These are phyloP conservation scores for Ordospora pajunii DNA, from an alignment of 371 early-diverging fungal species.

Conservation along the genomic window DNA sequence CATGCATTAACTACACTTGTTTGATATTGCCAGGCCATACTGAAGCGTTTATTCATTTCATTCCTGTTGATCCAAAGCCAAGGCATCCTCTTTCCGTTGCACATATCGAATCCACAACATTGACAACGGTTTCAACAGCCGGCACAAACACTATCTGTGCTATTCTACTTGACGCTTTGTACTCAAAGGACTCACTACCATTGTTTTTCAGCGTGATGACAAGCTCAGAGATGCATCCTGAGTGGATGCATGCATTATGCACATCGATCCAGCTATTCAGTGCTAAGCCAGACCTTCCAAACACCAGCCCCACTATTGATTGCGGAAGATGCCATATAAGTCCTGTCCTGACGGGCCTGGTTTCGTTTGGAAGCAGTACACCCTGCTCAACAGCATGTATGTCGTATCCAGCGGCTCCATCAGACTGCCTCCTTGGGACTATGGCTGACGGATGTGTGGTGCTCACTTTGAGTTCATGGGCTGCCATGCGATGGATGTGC, in stretches of 20 bases:
- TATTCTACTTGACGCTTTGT: constrained; percentile 22
- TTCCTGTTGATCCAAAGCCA: constrained; percentile 44
- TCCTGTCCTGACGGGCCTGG: constrained; percentile 32
- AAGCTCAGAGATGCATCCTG: constrained; percentile 25
- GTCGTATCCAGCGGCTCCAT: constrained; percentile 57
- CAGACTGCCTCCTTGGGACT: constrained; percentile 36
- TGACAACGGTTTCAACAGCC: not conserved
- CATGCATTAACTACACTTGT: too few relatives aligned
- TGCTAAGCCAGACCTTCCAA: constrained; percentile 48
- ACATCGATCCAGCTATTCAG: constrained; percentile 40
- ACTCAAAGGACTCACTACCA: constrained; percentile 16
- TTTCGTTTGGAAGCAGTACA: constrained; percentile 9
- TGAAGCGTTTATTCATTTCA: constrained; percentile 3
- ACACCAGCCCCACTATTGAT: constrained; percentile 13
- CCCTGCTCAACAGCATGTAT: constrained; percentile 25
- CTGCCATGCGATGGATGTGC: not conserved
- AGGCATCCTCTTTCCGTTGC: constrained; percentile 11
- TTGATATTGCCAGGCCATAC: too few relatives aligned
- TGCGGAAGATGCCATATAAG: constrained; percentile 19
- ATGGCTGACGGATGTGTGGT: constrained; percentile 17
- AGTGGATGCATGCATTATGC: not conserved
- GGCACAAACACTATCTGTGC: constrained; percentile 51
- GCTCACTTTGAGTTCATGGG: constrained; percentile 12
- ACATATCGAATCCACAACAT: constrained; percentile 11
- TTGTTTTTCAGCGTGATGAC: constrained; percentile 37